Conservation (phyloP, 2,329 filamentous ascomycete species). For the Alternaria longipes region DNA sequence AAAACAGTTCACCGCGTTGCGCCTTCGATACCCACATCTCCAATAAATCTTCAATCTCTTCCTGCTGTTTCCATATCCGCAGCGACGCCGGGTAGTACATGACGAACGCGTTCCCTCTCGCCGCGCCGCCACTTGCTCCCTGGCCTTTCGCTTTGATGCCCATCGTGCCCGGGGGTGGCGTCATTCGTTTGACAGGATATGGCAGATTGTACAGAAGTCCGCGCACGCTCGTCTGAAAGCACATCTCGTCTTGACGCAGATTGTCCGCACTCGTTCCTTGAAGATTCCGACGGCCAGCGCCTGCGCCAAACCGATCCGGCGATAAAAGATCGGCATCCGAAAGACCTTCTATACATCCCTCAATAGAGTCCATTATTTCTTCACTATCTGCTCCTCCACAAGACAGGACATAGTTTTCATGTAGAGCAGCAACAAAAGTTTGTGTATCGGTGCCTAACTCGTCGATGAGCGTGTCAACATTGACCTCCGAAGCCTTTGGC, state of each 20-base stretch:
- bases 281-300: conserved; percentile 59
- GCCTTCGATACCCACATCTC: conserved; percentile 73
- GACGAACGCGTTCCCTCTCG: conserved; percentile 72
- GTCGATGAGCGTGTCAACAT: conserved; percentile 78
- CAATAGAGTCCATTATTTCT: conserved; percentile 77
- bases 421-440: conserved; percentile 87
- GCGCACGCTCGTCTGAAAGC: conserved; percentile 88
- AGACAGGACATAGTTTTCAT: conserved; percentile 92
- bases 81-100: conserved; percentile 93
- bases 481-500: conserved; percentile 56
- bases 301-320: conserved; percentile 73
- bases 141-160: conserved; percentile 44
- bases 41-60: conserved; percentile 80
- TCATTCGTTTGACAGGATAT: conserved; percentile 76
- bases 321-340: conserved; percentile 89
- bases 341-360: conserved; percentile 84
- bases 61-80: conserved; percentile 82
- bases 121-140: conserved; percentile 23
- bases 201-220: conserved; percentile 88
- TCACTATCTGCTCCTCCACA: conserved; percentile 71
- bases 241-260: conserved; percentile 90
- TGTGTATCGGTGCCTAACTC: conserved; percentile 92
- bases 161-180: conserved; percentile 50
- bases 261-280: conserved; percentile 69
- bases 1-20: conserved; percentile 53